These are phyloP conservation scores for Pezicula rhizophila DNA, from an alignment of 2,329 filamentous ascomycete genomes.

Conservation along the genomic window DNA sequence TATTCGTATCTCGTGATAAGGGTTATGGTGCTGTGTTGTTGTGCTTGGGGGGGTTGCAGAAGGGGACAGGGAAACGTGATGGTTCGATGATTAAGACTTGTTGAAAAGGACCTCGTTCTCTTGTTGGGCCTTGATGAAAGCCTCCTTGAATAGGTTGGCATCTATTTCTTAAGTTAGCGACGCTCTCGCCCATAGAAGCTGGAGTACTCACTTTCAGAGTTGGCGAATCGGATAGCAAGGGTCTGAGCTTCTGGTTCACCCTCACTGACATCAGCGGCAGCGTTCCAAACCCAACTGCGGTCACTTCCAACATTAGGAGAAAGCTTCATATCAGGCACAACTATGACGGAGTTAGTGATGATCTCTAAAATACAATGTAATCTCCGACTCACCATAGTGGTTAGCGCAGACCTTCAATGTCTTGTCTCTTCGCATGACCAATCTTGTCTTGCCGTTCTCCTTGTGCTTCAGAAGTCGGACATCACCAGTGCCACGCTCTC, in stretches of 20 bases:
- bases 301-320: constrained; percentile 96
- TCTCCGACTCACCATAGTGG: constrained; percentile 77
- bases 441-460: constrained; percentile 93
- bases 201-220: constrained; percentile 77
- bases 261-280: constrained; percentile 94
- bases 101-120: constrained; percentile 87
- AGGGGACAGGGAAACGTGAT: background rate
- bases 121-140: constrained; percentile 93
- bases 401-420: constrained; percentile 99
- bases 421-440: constrained; percentile 99
- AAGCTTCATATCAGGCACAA: constrained; percentile 98
- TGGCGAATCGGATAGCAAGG: constrained; percentile 94
- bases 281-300: constrained; percentile 99
- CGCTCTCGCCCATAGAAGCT: constrained; percentile 1
- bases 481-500: constrained; percentile 96
- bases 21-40: constrained; percentile 13
- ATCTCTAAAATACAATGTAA: background rate
- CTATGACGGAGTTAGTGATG: constrained; percentile 39
- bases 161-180: constrained; percentile 47
- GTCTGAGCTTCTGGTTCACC: constrained; percentile 95
- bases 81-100: constrained; percentile 31
- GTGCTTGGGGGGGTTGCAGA: constrained; percentile 12
- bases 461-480: constrained; percentile 97
- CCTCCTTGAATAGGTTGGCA: constrained; percentile 95
- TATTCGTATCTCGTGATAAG: constrained; percentile 22